Evolutionary conservation across 441 rosid species (phyloP).

Genomic region (Eugenia klotzschiana): DNA sequence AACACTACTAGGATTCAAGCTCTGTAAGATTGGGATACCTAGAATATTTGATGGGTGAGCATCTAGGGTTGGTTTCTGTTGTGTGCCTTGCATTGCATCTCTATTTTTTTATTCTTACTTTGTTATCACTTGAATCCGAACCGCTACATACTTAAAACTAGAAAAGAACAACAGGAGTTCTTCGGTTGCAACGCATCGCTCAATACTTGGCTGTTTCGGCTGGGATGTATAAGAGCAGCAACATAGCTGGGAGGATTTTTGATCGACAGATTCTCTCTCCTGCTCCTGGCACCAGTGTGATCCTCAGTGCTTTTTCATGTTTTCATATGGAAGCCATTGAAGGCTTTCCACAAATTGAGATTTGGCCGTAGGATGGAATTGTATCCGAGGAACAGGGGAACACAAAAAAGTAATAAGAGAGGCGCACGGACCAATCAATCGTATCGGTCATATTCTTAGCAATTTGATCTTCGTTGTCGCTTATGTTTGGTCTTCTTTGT

Average conservation of each 20-base stretch:
- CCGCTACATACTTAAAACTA: background rate
- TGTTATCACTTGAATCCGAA: background rate
- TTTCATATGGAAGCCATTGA: no score
- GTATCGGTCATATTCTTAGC: no score
- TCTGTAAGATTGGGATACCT: background rate
- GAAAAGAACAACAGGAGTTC: background rate
- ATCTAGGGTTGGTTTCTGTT: background rate
- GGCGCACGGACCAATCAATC: no score
- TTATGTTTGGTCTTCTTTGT: no score
- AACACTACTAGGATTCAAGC: constrained; percentile 23
- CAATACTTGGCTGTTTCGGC: background rate
- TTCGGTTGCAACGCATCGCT: background rate
- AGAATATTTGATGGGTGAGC: background rate
- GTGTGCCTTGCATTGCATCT: background rate
- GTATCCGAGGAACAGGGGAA: no score
- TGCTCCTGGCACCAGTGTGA: constrained; percentile 21
- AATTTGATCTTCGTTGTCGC: no score
- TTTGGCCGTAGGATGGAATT: no score
- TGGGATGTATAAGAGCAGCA: constrained; percentile 56
- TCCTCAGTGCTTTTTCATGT: no score
- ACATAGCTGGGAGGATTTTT: constrained; percentile 72
- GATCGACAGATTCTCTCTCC: constrained; percentile 66
- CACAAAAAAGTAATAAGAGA: no score
- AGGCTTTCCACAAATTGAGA: no score
- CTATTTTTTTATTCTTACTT: no score